Percentiles rank a stretch among this genome's conserved stretches.
phyloP scores from a whole-genome alignment of 2,329 filamentous ascomycete species.

The Raffaelea ambrosiae region DNA sequence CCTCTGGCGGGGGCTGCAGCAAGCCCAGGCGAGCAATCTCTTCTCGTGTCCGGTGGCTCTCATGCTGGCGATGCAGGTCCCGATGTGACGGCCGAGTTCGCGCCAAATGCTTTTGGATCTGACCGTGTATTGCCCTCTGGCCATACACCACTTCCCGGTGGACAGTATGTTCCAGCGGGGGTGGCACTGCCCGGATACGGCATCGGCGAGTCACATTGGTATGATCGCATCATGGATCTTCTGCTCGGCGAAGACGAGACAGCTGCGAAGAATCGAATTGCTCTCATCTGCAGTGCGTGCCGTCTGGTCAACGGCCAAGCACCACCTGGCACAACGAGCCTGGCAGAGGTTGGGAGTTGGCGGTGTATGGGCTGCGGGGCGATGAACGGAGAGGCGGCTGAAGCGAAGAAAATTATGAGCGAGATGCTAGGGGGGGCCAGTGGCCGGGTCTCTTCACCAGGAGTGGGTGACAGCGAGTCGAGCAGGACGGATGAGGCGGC shows the following conservation, averaged over 20 bases:
- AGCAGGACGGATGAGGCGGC: too few relatives aligned
- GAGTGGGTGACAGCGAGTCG: too few relatives aligned
- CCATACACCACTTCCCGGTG: constrained; percentile 10
- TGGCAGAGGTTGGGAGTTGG: constrained; percentile 80
- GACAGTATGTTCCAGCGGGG: constrained; percentile 19
- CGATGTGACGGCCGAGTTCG: constrained; percentile 55
- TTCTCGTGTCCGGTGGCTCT: too few relatives aligned
- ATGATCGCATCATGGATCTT: constrained; percentile 86
- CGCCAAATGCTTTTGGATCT: constrained; percentile 58
- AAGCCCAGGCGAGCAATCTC: too few relatives aligned
- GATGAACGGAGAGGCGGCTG: constrained; percentile 74
- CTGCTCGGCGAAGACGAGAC: constrained; percentile 94
- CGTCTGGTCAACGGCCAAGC: constrained; percentile 92
- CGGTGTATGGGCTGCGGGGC: constrained; percentile 77
- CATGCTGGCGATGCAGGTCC: constrained; percentile 5
- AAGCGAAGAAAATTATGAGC: constrained; percentile 62
- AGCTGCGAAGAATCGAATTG: constrained; percentile 81
- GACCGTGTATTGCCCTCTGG: constrained; percentile 5
- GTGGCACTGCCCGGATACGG: constrained; percentile 5
- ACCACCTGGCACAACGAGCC: constrained; percentile 69
- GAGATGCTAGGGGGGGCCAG: constrained; percentile 50
- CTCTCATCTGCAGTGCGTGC: constrained; percentile 74
- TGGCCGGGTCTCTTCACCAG: too few relatives aligned
- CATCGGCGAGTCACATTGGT: constrained; percentile 61
- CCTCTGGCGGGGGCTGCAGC: background rate